Conservation (phyloP, 352 stramenopile species). For the Chrysophaeum taylorii region DNA sequence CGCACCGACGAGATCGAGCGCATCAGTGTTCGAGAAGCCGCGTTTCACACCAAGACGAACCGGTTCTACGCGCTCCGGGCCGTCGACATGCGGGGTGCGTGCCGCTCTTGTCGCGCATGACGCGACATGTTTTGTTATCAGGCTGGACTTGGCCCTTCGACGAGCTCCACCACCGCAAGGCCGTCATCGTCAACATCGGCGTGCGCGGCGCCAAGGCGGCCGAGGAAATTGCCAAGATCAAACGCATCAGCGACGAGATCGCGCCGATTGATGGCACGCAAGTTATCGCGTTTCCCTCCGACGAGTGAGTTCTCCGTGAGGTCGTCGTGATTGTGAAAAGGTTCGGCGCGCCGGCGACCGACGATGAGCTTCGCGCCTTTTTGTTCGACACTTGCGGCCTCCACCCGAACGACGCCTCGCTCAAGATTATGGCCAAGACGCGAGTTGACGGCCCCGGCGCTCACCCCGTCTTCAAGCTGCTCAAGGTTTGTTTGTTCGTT, state of each 20-base stretch:
- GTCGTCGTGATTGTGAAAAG: too few species aligned
- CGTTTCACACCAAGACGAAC: not conserved
- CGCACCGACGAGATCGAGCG: too few species aligned
- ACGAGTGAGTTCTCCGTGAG: too few species aligned
- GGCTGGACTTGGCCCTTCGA: conserved; percentile 1
- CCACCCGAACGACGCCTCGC: not conserved
- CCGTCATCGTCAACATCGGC: conserved; percentile 3
- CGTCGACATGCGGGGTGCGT: not conserved
- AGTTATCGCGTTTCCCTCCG: not conserved
- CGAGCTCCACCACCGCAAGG: not conserved
- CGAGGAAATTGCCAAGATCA: not conserved
- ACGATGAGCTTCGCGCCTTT: not conserved
- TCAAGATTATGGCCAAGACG: not conserved
- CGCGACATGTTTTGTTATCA: too few species aligned
- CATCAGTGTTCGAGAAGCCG: too few species aligned
- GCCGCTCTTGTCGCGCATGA: too few species aligned
- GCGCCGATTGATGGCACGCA: not conserved
- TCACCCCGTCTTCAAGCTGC: not conserved
- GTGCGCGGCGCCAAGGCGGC: not conserved
- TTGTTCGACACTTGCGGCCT: not conserved
- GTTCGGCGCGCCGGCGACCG: not conserved
- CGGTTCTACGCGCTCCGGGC: not conserved
- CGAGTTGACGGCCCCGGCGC: too few species aligned
- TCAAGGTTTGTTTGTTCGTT: not conserved
- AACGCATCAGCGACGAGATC: not conserved